Evolutionary conservation across 345 rosid species (phyloP).

Genomic region (Sapria himalayana): DNA sequence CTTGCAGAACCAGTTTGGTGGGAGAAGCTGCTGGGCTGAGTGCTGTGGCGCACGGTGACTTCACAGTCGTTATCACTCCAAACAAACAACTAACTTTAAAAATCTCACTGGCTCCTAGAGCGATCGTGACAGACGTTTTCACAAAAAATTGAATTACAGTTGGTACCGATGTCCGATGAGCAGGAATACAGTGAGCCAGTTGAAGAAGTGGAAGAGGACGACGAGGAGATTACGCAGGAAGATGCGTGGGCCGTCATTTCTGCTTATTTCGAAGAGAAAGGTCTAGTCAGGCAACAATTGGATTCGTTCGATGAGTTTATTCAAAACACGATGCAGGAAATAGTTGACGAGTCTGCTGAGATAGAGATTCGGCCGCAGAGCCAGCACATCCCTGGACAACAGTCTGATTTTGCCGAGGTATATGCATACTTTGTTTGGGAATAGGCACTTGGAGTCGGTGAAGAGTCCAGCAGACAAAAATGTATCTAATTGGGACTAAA

Average conservation of each 20-base stretch:
- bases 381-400: conserved; percentile 92
- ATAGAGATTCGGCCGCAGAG: conserved; percentile 96
- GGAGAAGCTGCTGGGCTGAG: too few species aligned
- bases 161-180: conserved; percentile 44
- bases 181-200: conserved; percentile 32
- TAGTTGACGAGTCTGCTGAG: conserved; percentile 75
- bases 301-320: conserved; percentile 93
- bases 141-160: too few species aligned
- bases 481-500: too few species aligned
- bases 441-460: too few species aligned
- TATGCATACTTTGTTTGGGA: too few species aligned
- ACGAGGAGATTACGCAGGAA: conserved; percentile 74
- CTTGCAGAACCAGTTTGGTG: too few species aligned
- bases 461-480: too few species aligned
- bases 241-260: conserved; percentile 94
- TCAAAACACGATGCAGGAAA: conserved; percentile 96
- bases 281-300: conserved; percentile 83
- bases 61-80: too few species aligned
- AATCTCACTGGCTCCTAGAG: too few species aligned
- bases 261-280: conserved; percentile 89
- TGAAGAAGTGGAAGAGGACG: conserved; percentile 28
- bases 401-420: conserved; percentile 89
- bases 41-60: too few species aligned
- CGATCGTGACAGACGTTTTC: too few species aligned
- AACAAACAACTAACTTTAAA: too few species aligned